Evolutionary conservation across 306 rosid species (phyloP).

Genomic region (Dalbergia oliveri): DNA sequence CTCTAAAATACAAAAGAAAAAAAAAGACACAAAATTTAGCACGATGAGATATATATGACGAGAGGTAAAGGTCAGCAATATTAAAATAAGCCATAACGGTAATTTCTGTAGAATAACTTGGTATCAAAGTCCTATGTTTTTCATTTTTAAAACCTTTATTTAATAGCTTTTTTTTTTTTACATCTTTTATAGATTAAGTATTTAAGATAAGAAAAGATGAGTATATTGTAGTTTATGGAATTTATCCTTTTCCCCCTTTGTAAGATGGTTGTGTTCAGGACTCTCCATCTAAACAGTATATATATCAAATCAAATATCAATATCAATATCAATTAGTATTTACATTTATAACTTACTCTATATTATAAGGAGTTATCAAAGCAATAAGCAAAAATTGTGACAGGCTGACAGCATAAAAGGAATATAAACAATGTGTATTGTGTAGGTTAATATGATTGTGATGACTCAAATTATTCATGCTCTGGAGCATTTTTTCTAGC

Average conservation of each 20-base stretch:
- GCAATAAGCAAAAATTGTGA: conserved; percentile 18
- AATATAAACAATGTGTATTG: background rate
- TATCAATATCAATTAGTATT: background rate
- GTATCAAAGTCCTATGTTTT: conserved; percentile 19
- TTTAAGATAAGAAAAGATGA: background rate
- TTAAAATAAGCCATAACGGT: conserved; percentile 4
- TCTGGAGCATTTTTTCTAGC: background rate
- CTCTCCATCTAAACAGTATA: conserved; percentile 7
- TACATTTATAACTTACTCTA: conserved; percentile 14
- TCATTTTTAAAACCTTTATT: conserved; percentile 6
- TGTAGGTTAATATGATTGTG: background rate
- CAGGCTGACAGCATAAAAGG: conserved; percentile 6
- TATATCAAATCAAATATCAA: background rate
- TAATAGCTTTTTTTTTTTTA: background rate
- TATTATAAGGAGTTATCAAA: conserved; percentile 9
- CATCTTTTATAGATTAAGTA: background rate
- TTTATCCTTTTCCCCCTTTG: conserved; percentile 5
- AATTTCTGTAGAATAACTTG: conserved; percentile 19
- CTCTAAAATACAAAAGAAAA: background rate
- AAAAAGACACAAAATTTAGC: background rate
- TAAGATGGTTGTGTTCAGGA: background rate
- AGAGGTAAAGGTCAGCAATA: conserved; percentile 11
- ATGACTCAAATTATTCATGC: conserved; percentile 11
- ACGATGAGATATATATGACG: background rate
- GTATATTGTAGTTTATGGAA: conserved; percentile 13